These are phyloP conservation scores for Podospora sp. DNA, from an alignment of 495 filamentous ascomycete species.

Conservation along the genomic window DNA sequence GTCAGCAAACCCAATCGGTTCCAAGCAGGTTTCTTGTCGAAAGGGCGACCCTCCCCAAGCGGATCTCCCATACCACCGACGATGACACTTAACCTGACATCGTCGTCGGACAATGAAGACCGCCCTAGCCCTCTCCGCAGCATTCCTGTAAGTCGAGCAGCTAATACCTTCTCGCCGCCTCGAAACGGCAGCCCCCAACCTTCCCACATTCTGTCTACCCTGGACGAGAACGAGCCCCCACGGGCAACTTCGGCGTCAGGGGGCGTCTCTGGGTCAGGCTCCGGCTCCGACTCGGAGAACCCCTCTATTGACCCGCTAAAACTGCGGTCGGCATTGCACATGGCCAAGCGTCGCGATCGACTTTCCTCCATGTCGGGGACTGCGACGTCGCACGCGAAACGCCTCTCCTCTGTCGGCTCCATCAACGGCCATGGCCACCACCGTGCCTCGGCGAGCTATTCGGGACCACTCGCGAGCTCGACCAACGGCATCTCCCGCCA, in stretches of 20 bases:
- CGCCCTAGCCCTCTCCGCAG: slow-evolving; percentile 57
- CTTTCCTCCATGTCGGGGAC: slow-evolving; percentile 38
- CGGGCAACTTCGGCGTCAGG: slow-evolving; percentile 37
- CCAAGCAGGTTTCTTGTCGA: slow-evolving; percentile 87
- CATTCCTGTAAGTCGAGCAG: slow-evolving; percentile 43
- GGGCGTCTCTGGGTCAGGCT: slow-evolving; percentile 27
- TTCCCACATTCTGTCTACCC: slow-evolving; percentile 23
- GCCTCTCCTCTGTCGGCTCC: slow-evolving; percentile 41
- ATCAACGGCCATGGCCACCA: slow-evolving; percentile 24
- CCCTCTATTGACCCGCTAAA: slow-evolving; percentile 48
- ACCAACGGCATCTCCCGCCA: slow-evolving; percentile 51
- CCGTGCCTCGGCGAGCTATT: slow-evolving; percentile 36
- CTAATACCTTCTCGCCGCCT: slow-evolving; percentile 46
- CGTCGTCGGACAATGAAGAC: slow-evolving; percentile 67
- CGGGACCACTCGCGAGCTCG: slow-evolving; percentile 40
- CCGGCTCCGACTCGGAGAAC: slow-evolving; percentile 48
- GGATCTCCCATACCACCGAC: slow-evolving; percentile 69
- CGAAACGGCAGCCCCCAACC: slow-evolving; percentile 33
- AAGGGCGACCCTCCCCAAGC: slow-evolving; percentile 44
- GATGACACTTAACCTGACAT: slow-evolving; percentile 62
- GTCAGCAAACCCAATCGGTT: slow-evolving; percentile 74
- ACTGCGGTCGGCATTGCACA: slow-evolving; percentile 49
- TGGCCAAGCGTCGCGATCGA: slow-evolving; percentile 46
- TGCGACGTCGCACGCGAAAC: slow-evolving; percentile 31
- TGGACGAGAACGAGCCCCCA: slow-evolving; percentile 47